Percentiles rank a stretch among this genome's conserved stretches.
Evolutionary conservation across 805 yeast genomes (phyloP).

Genomic region (Cyberlindnera petersonii): DNA sequence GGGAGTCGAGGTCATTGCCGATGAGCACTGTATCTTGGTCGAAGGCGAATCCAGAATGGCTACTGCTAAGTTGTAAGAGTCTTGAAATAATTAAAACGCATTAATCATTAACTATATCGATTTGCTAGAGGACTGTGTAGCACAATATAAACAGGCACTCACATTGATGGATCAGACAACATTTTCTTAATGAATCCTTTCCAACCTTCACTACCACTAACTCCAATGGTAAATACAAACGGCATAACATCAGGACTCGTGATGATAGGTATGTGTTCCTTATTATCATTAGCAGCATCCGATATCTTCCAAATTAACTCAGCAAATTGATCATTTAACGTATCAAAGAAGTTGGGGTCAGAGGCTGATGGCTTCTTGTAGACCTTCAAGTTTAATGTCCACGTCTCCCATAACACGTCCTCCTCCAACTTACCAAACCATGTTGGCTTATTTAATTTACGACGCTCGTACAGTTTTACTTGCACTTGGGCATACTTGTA

Average conservation of each 20-base stretch:
- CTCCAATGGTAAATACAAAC: constrained; percentile 48
- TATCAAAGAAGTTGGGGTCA: constrained; percentile 1
- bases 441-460: constrained; percentile 42
- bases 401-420: constrained; percentile 63
- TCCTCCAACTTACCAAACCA: constrained; percentile 49
- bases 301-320: constrained; percentile 30
- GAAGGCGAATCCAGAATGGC: constrained; percentile 51
- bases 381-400: constrained; percentile 55
- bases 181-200: constrained; percentile 40
- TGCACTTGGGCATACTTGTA: constrained; percentile 32
- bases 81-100: neutral
- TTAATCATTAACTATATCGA: neutral
- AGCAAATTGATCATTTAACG: constrained; percentile 10
- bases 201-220: constrained; percentile 29
- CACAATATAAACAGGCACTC: no score
- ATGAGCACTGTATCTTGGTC: constrained; percentile 69
- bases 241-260: constrained; percentile 63
- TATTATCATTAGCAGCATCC: constrained; percentile 50
- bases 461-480: constrained; percentile 38
- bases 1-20: constrained; percentile 36
- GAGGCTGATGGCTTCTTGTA: constrained; percentile 33
- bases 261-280: constrained; percentile 71
- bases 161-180: constrained; percentile 25
- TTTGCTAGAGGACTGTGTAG: neutral
- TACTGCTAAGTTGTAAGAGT: constrained; percentile 34